Evolutionary conservation across 75 land plant species (phyloP).

Genomic region (Sequoiadendron giganteum): DNA sequence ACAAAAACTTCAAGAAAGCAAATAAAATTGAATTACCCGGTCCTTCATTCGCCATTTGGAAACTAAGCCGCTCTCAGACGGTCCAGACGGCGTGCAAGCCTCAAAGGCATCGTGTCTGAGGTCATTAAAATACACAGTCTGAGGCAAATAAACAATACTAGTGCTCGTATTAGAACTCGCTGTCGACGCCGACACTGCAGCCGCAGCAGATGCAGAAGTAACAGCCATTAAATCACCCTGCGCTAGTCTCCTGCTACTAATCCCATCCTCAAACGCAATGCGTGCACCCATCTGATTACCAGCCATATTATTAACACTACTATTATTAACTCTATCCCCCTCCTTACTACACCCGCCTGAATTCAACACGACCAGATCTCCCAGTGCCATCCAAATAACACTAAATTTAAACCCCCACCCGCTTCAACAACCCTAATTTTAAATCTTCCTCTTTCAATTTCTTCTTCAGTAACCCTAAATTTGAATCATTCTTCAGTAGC

Average conservation of each 20-base stretch:
- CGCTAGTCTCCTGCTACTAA: slow-evolving; percentile 15
- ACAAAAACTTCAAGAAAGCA: not conserved
- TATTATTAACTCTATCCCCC: slow-evolving; percentile 37
- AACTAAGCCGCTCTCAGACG: slow-evolving; percentile 66
- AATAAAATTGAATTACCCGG: slow-evolving; percentile 45
- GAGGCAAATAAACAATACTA: slow-evolving; percentile 66
- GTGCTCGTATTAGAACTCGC: slow-evolving; percentile 13
- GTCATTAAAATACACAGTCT: slow-evolving; percentile 70
- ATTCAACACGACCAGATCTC: slow-evolving; percentile 41
- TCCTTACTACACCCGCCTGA: slow-evolving; percentile 34
- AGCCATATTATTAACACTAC: slow-evolving; percentile 24
- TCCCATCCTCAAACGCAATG: slow-evolving; percentile 16
- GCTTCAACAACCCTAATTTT: slow-evolving; percentile 14
- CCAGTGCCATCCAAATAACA: slow-evolving; percentile 78
- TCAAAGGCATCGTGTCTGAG: slow-evolving; percentile 76
- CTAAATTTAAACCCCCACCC: slow-evolving; percentile 9
- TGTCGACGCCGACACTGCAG: slow-evolving; percentile 1
- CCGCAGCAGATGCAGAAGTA: slow-evolving; percentile 9
- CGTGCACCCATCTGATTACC: slow-evolving; percentile 27
- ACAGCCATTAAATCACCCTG: slow-evolving; percentile 20
- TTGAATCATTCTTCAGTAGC: not conserved
- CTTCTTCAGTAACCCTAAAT: not conserved
- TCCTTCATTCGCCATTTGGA: slow-evolving; percentile 97
- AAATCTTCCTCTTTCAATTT: not conserved
- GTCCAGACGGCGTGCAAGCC: slow-evolving; percentile 54